These are phyloP conservation scores for Wickerhamomyces rabaulensis DNA, from an alignment of 805 yeast species.

Conservation along the genomic window DNA sequence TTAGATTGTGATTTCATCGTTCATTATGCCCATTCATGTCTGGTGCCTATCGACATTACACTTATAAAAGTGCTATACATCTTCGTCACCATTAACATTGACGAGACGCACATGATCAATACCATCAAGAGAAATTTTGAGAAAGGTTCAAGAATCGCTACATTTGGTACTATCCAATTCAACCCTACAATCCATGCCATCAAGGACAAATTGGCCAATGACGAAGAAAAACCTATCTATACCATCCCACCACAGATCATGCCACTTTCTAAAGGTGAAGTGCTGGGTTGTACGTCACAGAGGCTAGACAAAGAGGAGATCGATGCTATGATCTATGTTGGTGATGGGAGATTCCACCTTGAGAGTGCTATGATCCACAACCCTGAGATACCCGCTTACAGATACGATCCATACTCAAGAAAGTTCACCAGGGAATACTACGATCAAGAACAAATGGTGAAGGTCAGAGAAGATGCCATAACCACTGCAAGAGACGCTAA, in stretches of 20 bases:
- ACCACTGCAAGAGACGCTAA: slow-evolving; percentile 50
- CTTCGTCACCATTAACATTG: slow-evolving; percentile 89
- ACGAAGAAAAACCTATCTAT: slow-evolving; percentile 42
- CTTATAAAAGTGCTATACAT: slow-evolving; percentile 88
- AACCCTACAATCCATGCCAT: slow-evolving; percentile 89
- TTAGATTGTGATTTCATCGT: slow-evolving; percentile 91
- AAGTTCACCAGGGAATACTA: slow-evolving; percentile 86
- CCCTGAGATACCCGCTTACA: slow-evolving; percentile 84
- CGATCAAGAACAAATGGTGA: slow-evolving; percentile 77
- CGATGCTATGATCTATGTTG: slow-evolving; percentile 83
- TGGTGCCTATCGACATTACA: slow-evolving; percentile 93
- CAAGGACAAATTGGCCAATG: slow-evolving; percentile 50
- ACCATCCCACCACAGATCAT: slow-evolving; percentile 83
- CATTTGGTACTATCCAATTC: slow-evolving; percentile 95
- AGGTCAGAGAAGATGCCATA: slow-evolving; percentile 72
- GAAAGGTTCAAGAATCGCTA: slow-evolving; percentile 62
- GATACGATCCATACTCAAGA: slow-evolving; percentile 93
- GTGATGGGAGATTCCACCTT: slow-evolving; percentile 94
- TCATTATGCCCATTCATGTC: slow-evolving; percentile 95
- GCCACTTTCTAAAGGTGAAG: slow-evolving; percentile 95
- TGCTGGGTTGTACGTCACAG: slow-evolving; percentile 93
- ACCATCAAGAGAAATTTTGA: slow-evolving; percentile 70
- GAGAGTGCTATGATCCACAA: slow-evolving; percentile 97
- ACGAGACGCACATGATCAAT: slow-evolving; percentile 72
- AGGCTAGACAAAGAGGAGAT: slow-evolving; percentile 57